These are phyloP conservation scores for Platanthera zijinensis DNA, from an alignment of 106 monocot species.

Conservation along the genomic window DNA sequence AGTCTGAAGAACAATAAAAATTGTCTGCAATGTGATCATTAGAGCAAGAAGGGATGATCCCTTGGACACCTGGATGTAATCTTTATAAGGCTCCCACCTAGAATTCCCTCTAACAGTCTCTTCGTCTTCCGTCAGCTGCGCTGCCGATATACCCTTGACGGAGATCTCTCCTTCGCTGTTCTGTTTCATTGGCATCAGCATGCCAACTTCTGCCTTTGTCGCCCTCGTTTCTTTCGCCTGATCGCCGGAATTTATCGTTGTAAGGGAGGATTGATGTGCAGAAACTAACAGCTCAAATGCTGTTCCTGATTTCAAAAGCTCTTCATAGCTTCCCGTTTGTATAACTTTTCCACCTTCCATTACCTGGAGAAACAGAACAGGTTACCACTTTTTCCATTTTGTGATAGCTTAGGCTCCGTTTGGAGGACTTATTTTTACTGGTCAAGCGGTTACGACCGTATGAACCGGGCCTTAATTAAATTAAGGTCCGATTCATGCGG, in stretches of 20 bases:
- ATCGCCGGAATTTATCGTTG: conserved; percentile 25
- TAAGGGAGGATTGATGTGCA: conserved; percentile 66
- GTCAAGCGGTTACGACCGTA: no score
- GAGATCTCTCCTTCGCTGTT: conserved; percentile 39
- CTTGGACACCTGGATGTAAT: conserved; percentile 51
- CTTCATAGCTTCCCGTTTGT: conserved; percentile 60
- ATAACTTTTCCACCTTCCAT: conserved; percentile 59
- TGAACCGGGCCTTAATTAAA: no score
- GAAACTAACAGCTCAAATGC: conserved; percentile 70
- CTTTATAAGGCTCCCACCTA: conserved; percentile 55
- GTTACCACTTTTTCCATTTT: neutral
- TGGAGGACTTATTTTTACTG: no score
- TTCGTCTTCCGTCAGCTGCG: conserved; percentile 68
- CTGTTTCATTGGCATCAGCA: conserved; percentile 5
- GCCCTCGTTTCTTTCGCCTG: neutral
- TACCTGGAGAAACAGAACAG: conserved; percentile 31
- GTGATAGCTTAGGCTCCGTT: no score
- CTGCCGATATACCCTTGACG: neutral
- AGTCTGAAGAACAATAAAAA: conserved; percentile 53
- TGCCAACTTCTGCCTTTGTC: neutral
- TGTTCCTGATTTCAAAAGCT: conserved; percentile 57
- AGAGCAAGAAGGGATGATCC: conserved; percentile 21
- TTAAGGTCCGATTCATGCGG: no score
- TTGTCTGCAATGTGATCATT: conserved; percentile 27
- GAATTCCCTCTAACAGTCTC: conserved; percentile 54